phyloP scores from a whole-genome alignment of 768 basidiomycete genomes.

The Termitomyces sp. region DNA sequence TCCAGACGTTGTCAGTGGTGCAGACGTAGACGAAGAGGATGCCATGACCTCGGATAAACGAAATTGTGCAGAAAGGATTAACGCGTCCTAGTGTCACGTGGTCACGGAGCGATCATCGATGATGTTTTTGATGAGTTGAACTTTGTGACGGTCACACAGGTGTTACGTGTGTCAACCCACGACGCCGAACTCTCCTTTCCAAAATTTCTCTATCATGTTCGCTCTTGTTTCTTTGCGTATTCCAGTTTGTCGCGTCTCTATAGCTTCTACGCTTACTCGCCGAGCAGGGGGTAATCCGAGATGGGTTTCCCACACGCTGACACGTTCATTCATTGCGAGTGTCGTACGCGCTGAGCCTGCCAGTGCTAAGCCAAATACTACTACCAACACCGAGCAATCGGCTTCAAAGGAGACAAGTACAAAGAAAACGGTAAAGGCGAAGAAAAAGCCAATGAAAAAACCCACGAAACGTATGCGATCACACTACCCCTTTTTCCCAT shows the following conservation, averaged over 20 bases:
- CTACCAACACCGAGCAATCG: not conserved
- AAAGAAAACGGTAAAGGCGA: slow-evolving; percentile 5
- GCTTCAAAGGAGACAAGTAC: not conserved
- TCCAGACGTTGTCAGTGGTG: slow-evolving; percentile 5
- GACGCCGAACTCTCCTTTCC: not conserved
- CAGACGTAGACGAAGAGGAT: slow-evolving; percentile 1
- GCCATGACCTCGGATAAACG: not conserved
- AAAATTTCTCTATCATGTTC: slow-evolving; percentile 7
- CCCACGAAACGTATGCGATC: slow-evolving; percentile 4
- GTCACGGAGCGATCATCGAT: too few relatives aligned
- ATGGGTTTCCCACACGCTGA: slow-evolving; percentile 6
- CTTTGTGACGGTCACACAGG: not conserved
- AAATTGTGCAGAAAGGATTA: too few relatives aligned
- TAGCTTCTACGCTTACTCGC: not conserved
- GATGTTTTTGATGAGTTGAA: not conserved
- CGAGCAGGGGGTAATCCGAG: not conserved
- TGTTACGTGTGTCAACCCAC: not conserved
- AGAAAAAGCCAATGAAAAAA: slow-evolving; percentile 9
- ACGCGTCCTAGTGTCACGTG: too few relatives aligned
- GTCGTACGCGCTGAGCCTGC: slow-evolving; percentile 6
- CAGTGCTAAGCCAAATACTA: not conserved
- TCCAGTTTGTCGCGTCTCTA: slow-evolving; percentile 5
- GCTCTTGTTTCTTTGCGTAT: slow-evolving; percentile 7
- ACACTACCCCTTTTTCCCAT: not conserved
- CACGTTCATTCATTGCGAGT: slow-evolving; percentile 15